Base-by-base conservation (phyloP, 345 rosid genomes). In the Hypericum androsaemum region DNA sequence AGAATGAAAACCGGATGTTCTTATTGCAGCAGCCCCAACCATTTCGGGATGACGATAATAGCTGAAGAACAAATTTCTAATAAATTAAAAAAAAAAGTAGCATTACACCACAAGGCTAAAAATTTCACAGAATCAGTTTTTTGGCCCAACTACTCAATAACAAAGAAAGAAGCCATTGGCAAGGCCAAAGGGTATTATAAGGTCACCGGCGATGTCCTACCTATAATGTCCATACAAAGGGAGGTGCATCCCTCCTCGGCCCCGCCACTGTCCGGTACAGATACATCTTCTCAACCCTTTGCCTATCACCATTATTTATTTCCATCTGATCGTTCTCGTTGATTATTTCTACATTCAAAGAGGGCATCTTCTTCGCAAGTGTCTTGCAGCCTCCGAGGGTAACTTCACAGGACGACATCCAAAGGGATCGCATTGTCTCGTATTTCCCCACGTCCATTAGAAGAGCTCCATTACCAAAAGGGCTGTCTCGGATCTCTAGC, bases 351-450 rank as follows among this genome's bases (percentile, higher is more conserved):
- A 92, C 95, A 6, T 74, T 92, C 40, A 92, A 80, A 74, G 73
- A 64, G 0, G 94, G 87, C 79, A 83, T 83, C 67, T 64, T 62
- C 77, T 60, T 61, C 0, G 97, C 94, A 8, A 92, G 74, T 11
- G 66, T 62, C 64, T 73, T 80, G 88, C 98, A 92, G 66, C 83
- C 95, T 63, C 81, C 94, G 6, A 92, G 83, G 62, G 98, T 85
- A 61, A 88, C 75, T 58, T 88, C 82, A 39, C 96, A 92, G 52
- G 98, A 82, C 67, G 98, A 92, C 97, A 92, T 92, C 98, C 98
- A 88, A 88, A 92, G 98, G 88, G 97, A 92, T 80, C 98, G 97
- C 98, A 92, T 92, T 81, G 97, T 80, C 61, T 88, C 94, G 69
- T 92, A 88, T 95, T 85, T 92, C 43, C 68, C 79, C 69, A 81